Conservation (phyloP, 352 stramenopile species). For the Globisporangium solare region DNA sequence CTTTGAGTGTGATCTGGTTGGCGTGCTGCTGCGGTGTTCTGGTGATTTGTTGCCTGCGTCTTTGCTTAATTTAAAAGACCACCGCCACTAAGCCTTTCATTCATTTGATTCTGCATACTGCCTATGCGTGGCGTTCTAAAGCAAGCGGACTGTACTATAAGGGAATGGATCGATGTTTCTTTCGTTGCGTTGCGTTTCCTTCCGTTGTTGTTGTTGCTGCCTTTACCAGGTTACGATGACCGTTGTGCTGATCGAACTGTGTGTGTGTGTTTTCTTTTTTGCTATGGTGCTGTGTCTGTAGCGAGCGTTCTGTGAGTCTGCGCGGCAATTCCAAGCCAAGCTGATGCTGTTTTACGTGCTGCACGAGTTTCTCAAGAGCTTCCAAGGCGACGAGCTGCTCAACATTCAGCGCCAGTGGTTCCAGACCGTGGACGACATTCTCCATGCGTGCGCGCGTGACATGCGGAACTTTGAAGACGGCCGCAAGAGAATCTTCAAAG, state of each 20-base stretch:
- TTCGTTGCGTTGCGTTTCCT: constrained; percentile 5
- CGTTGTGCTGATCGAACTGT: background rate
- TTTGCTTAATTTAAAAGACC: constrained; percentile 5
- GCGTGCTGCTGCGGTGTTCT: constrained; percentile 14
- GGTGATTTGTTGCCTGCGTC: constrained; percentile 3
- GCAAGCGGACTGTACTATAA: constrained; percentile 10
- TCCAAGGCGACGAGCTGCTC: constrained; percentile 47
- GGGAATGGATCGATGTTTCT: constrained; percentile 12
- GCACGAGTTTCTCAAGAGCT: constrained; percentile 85
- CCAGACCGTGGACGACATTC: constrained; percentile 72
- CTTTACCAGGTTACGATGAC: background rate
- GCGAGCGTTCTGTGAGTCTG: constrained; percentile 50
- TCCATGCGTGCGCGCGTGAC: constrained; percentile 66
- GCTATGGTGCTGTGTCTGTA: constrained; percentile 19
- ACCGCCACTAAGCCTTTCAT: background rate
- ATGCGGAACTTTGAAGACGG: constrained; percentile 61
- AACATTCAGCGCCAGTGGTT: constrained; percentile 75
- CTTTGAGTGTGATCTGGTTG: background rate
- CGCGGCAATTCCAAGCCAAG: constrained; percentile 69
- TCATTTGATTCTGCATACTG: background rate
- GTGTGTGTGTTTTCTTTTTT: constrained; percentile 11
- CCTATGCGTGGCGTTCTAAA: constrained; percentile 4
- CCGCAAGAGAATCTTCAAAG: constrained; percentile 76
- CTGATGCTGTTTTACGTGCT: constrained; percentile 87
- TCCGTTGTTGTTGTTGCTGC: constrained; percentile 13